phyloP scores from a whole-genome alignment of 768 basidiomycete species.

The Tricholoma matsutake region DNA sequence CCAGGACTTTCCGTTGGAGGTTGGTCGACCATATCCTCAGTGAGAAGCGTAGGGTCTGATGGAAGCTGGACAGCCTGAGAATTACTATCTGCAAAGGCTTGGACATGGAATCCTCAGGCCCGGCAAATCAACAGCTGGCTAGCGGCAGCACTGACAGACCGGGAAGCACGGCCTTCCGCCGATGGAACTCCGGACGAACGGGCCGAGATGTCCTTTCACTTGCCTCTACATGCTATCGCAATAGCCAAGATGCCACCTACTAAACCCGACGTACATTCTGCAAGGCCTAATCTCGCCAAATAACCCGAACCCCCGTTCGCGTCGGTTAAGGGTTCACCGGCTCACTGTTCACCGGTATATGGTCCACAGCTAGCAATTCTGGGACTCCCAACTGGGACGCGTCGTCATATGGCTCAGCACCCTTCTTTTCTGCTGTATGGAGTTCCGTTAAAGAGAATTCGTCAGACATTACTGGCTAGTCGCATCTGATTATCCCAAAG shows the following conservation, averaged over 20 bases:
- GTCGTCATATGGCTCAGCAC: neutral
- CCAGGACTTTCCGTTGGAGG: neutral
- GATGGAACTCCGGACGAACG: neutral
- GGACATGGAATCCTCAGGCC: too few species aligned
- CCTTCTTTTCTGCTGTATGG: neutral
- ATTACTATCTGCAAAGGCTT: neutral
- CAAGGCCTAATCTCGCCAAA: neutral
- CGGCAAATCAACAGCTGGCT: too few species aligned
- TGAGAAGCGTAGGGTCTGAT: neutral
- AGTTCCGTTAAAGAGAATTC: neutral
- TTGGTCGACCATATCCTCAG: slow-evolving; percentile 1
- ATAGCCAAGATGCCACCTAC: neutral
- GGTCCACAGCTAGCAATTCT: too few species aligned
- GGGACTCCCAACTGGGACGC: neutral
- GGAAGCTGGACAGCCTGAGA: neutral
- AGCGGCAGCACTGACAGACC: too few species aligned
- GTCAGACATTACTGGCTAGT: neutral
- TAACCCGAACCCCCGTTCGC: too few species aligned
- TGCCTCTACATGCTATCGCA: too few species aligned
- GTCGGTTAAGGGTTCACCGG: too few species aligned
- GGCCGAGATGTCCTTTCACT: neutral
- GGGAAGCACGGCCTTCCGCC: too few species aligned
- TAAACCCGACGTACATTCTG: neutral
- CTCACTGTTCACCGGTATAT: too few species aligned
- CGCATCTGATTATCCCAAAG: neutral